These are phyloP conservation scores for Melaleuca quinquenervia DNA, from an alignment of 345 rosid genomes.

Conservation along the genomic window DNA sequence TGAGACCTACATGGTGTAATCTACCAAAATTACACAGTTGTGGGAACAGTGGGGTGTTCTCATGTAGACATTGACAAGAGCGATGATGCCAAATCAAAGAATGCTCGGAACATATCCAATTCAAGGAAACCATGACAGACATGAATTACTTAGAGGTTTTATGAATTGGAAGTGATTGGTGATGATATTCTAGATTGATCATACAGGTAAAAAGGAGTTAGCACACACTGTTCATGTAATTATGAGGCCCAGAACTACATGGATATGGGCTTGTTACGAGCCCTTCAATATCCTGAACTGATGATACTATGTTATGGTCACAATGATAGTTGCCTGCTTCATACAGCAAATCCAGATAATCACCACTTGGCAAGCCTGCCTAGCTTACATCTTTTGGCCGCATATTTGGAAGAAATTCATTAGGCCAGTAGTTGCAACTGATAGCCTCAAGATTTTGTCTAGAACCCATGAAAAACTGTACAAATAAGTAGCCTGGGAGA, in stretches of 20 bases:
- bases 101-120: not conserved
- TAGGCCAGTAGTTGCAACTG: not conserved
- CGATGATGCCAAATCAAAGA: not conserved
- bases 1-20: not conserved
- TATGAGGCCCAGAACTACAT: not conserved
- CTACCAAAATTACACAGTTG: not conserved
- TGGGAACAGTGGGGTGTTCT: not conserved
- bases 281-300: not conserved
- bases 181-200: not conserved
- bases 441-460: not conserved
- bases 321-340: not conserved
- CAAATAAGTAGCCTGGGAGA: not conserved
- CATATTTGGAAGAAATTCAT: not conserved
- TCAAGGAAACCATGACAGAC: not conserved
- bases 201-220: not conserved
- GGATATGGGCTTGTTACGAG: not conserved
- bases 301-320: not conserved
- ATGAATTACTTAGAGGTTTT: not conserved
- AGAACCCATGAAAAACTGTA: not conserved
- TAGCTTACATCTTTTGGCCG: not conserved
- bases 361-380: not conserved
- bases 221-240: not conserved
- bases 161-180: not conserved
- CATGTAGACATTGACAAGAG: not conserved
- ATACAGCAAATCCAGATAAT: not conserved